Conservation (phyloP, 1,284 basidiomycete species). For the Leccinum pachyderme region DNA sequence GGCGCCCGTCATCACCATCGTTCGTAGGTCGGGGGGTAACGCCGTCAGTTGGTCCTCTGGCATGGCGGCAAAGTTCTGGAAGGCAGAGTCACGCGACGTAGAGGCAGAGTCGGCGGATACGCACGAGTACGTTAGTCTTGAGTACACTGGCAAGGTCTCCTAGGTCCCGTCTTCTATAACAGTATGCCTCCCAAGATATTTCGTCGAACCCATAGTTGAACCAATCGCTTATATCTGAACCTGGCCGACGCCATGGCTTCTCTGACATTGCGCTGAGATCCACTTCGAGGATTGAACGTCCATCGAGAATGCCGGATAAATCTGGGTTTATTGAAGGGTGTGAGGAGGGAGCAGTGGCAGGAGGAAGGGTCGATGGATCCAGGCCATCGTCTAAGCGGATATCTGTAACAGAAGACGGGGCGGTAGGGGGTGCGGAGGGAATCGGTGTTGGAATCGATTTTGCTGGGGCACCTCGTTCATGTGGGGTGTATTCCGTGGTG, state of each 20-base stretch:
- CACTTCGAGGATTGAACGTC: constrained; percentile 84
- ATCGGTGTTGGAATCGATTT: constrained; percentile 22
- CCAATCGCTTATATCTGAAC: constrained; percentile 94
- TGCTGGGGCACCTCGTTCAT: constrained; percentile 57
- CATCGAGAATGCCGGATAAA: constrained; percentile 66
- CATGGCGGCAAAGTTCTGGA: constrained; percentile 76
- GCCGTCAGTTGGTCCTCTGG: constrained; percentile 74
- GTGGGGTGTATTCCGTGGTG: constrained; percentile 88
- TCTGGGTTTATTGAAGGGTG: constrained; percentile 74
- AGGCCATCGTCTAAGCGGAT: constrained; percentile 46
- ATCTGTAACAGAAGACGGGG: constrained; percentile 21
- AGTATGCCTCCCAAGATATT: constrained; percentile 90
- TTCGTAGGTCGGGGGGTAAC: constrained; percentile 73
- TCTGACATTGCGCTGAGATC: constrained; percentile 82
- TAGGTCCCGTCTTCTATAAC: constrained; percentile 80
- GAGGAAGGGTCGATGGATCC: constrained; percentile 63
- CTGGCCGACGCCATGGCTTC: constrained; percentile 92
- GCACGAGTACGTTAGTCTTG: constrained; percentile 73
- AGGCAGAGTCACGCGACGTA: constrained; percentile 2
- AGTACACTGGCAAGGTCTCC: constrained; percentile 76
- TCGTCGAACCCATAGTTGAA: constrained; percentile 99
- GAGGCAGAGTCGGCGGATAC: constrained; percentile 30
- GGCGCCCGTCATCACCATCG: constrained; percentile 79
- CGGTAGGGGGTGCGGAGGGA: constrained; percentile 21
- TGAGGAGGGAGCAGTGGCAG: constrained; percentile 66